A percentile compares a stretch with the other conserved stretches of the same genome.
Conservation (phyloP, 2,329 filamentous ascomycete species). For the Lanzia echinophila region DNA sequence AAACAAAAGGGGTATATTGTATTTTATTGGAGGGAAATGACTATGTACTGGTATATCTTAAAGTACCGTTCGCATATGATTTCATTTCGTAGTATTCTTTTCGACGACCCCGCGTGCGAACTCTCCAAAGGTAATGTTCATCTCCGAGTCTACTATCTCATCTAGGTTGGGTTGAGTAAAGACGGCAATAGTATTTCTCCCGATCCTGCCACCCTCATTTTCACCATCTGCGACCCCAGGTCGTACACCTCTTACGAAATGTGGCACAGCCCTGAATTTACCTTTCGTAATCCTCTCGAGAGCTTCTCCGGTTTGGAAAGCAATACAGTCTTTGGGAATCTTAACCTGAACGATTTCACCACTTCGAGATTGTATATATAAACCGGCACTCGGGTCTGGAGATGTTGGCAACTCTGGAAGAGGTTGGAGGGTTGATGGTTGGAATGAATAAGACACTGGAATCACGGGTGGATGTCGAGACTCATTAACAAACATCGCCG, state of each 20-base stretch:
- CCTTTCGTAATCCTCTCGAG: slow-evolving; percentile 87
- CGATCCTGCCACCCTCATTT: slow-evolving; percentile 47
- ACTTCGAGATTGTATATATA: slow-evolving; percentile 88
- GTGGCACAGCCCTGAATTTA: slow-evolving; percentile 87
- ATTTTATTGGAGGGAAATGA: too few relatives aligned
- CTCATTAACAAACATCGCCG: slow-evolving; percentile 94
- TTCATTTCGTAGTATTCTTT: slow-evolving; percentile 31
- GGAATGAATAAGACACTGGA: slow-evolving; percentile 25
- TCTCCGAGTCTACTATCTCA: slow-evolving; percentile 65
- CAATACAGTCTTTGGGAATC: slow-evolving; percentile 85
- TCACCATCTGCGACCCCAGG: slow-evolving; percentile 36
- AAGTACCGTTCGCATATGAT: neutral
- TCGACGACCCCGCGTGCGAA: slow-evolving; percentile 49
- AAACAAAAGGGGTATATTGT: too few relatives aligned
- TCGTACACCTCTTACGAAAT: slow-evolving; percentile 79
- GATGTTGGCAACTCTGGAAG: slow-evolving; percentile 67
- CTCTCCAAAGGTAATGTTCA: slow-evolving; percentile 64
- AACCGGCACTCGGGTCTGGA: slow-evolving; percentile 75
- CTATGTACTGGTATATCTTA: too few relatives aligned
- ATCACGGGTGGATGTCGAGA: slow-evolving; percentile 33
- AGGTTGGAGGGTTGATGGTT: slow-evolving; percentile 36
- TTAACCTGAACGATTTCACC: slow-evolving; percentile 82
- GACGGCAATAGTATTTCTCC: slow-evolving; percentile 84
- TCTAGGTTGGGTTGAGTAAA: slow-evolving; percentile 95
- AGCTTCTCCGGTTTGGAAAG: slow-evolving; percentile 92